phyloP scores from a whole-genome alignment of 805 yeast genomes.

The Starmerella kuoi region DNA sequence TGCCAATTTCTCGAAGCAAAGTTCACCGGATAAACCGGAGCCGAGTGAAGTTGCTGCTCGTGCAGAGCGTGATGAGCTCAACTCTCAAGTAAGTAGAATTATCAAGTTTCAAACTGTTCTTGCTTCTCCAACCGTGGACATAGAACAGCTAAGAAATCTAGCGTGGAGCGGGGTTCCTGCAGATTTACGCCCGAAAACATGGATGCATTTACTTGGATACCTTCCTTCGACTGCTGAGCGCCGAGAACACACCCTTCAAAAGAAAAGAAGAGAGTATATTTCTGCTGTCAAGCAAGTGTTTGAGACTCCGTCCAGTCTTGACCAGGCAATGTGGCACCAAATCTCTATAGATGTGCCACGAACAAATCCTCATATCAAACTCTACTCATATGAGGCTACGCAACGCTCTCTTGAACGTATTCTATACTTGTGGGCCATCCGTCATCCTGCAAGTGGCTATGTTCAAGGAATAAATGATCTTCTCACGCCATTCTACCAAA shows the following conservation, averaged over 20 bases:
- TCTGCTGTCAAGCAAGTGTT: slow-evolving; percentile 64
- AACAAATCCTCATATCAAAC: slow-evolving; percentile 72
- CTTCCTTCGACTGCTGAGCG: slow-evolving; percentile 75
- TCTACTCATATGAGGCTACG: slow-evolving; percentile 57
- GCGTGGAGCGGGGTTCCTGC: slow-evolving; percentile 93
- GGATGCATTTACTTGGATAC: slow-evolving; percentile 87
- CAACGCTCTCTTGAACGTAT: slow-evolving; percentile 72
- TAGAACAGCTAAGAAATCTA: slow-evolving; percentile 57
- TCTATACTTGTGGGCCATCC: slow-evolving; percentile 82
- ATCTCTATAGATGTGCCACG: slow-evolving; percentile 89
- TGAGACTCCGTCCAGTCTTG: slow-evolving; percentile 39
- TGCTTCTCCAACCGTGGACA: slow-evolving; percentile 43
- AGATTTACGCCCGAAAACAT: slow-evolving; percentile 64
- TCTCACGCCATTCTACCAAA: slow-evolving; percentile 84
- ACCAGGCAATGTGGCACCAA: slow-evolving; percentile 85
- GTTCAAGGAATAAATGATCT: slow-evolving; percentile 96
- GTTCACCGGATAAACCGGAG: slow-evolving; percentile 7
- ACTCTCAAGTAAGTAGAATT: slow-evolving; percentile 49
- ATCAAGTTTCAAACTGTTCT: slow-evolving; percentile 55
- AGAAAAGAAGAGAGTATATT: slow-evolving; percentile 75
- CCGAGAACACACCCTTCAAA: slow-evolving; percentile 51
- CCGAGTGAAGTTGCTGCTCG: slow-evolving; percentile 29
- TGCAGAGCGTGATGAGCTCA: slow-evolving; percentile 43
- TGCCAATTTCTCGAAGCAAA: slow-evolving; percentile 4
- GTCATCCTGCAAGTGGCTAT: slow-evolving; percentile 96